Percentiles rank a stretch among this genome's conserved stretches.
phyloP scores from a whole-genome alignment of 2,329 filamentous ascomycete species.

The Sarocladium oryzae region DNA sequence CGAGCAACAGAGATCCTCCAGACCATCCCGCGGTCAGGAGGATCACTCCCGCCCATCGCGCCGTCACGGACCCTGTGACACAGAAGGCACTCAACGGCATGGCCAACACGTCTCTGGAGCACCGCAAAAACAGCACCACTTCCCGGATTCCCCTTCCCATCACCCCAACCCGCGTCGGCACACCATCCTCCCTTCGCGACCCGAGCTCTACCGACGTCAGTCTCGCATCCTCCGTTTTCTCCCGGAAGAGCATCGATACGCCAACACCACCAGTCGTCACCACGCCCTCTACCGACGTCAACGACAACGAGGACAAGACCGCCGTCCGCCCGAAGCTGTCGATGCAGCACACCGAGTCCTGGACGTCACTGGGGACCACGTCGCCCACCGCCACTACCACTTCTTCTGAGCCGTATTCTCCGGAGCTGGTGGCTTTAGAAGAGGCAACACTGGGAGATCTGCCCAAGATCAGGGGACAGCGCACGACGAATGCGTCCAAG shows the following conservation, averaged over 20 bases:
- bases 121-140: slow-evolving; percentile 29
- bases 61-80: background rate
- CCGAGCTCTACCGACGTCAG: slow-evolving; percentile 36
- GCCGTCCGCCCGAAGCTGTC: background rate
- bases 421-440: background rate
- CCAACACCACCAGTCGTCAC: slow-evolving; percentile 13
- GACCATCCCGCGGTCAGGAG: background rate
- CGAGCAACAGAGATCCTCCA: background rate
- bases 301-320: background rate
- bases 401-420: background rate
- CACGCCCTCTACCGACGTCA: background rate
- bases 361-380: background rate
- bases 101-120: slow-evolving; percentile 20
- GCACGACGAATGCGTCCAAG: background rate
- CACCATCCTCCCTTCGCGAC: slow-evolving; percentile 21
- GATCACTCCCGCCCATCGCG: background rate
- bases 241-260: slow-evolving; percentile 25
- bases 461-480: background rate
- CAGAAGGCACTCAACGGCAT: slow-evolving; percentile 11
- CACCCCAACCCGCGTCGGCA: slow-evolving; percentile 30
- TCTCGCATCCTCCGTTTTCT: slow-evolving; percentile 36
- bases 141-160: slow-evolving; percentile 33
- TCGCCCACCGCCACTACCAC: background rate
- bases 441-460: background rate
- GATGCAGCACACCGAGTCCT: background rate